Evolutionary conservation across 306 rosid species (phyloP), one percentile per base, ranked within the genome.

Genomic region (Datisca glomerata): DNA sequence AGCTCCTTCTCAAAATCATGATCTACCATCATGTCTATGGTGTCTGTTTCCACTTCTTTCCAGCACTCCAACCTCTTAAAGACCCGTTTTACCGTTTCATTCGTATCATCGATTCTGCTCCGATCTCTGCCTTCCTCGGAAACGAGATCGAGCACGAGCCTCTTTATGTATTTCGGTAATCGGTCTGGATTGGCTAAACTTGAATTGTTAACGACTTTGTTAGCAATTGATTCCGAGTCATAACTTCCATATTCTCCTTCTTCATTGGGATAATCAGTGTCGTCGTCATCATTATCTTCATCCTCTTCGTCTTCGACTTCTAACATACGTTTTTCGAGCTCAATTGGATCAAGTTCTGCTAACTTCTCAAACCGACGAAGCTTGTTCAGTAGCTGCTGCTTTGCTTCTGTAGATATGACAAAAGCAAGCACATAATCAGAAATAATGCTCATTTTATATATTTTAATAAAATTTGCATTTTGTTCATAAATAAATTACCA

Each of bases 331-430:
- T 70, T 73, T 67, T 85, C 94, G 1, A 91, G 92, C 19, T 85
- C 92, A 33, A 80, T 5, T 6, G 92, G 85, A 64, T 91, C 94
- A 36, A 85, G 52, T 41, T 68, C 85, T 0, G 99, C 96, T 42
- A 91, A 67, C 55, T 68, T 76, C 80, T 85, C 99, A 20, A 91
- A 91, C 57, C 99, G 66, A 1, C 82, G 41, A 38, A 84, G 99
- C 69, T 84, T 73, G 49, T 71, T 69, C 36, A 84, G 32, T 40
- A 91, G 71, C 43, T 78, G 80, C 43, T 64, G 75, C 78, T 81
- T 81, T 13, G 94, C 74, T 60, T 82, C 99, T 91, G 75, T 18
- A 57, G 68, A 69, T 3, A 35, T 6, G 14, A 33, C 7, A 51
- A 24, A 27, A 5, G 21, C 34, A 7, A 45, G 34, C 54, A 48